phyloP scores from a whole-genome alignment of 495 filamentous ascomycete genomes.

The Evernia prunastri region DNA sequence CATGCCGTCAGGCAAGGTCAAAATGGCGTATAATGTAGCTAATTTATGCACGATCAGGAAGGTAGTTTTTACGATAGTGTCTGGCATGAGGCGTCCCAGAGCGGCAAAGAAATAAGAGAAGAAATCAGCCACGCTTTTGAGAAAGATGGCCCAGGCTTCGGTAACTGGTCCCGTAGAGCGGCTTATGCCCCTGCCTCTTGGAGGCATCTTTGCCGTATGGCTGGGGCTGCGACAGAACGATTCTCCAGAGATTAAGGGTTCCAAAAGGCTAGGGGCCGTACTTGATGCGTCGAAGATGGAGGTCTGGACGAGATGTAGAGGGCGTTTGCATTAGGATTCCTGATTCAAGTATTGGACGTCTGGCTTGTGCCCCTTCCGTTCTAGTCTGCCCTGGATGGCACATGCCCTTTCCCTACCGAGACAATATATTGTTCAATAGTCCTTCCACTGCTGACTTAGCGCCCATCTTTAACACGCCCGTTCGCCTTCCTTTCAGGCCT shows the following conservation, averaged over 20 bases:
- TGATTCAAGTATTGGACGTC: too few relatives aligned
- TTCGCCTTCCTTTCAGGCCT: background rate
- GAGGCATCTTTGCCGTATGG: background rate
- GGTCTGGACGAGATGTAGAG: background rate
- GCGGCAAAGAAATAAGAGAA: background rate
- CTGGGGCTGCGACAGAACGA: background rate
- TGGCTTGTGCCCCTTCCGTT: background rate
- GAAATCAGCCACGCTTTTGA: background rate
- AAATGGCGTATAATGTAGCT: background rate
- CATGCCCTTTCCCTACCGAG: background rate
- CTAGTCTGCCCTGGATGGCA: background rate
- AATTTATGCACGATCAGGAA: background rate
- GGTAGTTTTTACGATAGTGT: background rate
- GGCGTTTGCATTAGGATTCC: background rate
- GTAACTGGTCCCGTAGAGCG: background rate
- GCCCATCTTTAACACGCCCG: slow-evolving; percentile 2
- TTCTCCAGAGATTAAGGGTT: background rate
- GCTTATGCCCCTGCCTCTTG: background rate
- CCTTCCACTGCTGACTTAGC: background rate
- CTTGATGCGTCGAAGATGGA: background rate
- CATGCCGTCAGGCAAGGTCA: background rate
- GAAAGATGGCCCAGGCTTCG: background rate
- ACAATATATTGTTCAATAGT: background rate
- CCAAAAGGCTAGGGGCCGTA: background rate
- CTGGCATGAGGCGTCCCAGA: background rate